Evolutionary conservation across 495 filamentous ascomycete species (phyloP), one percentile per base, ranked within the genome.

Genomic region (Clavariopsis aquatica): DNA sequence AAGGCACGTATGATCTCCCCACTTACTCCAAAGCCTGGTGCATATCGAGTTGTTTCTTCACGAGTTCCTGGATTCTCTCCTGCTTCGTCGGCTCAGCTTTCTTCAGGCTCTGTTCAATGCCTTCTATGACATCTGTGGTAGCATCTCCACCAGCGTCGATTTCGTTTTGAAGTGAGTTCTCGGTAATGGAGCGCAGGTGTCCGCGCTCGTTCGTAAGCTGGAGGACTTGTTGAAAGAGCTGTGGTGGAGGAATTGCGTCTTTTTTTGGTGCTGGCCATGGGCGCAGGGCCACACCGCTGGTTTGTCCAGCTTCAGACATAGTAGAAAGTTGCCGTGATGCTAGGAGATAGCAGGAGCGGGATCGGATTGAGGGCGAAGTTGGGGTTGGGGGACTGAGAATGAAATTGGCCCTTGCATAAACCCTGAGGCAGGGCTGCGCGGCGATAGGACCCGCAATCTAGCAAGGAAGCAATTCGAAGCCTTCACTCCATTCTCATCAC

Each of bases 121-220:
- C 83, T 41, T 83, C 80, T 41, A 65, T 57, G 28, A 38, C 53
- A 52, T 66, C 64, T 12, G 57, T 54, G 2, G 52, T 1, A 17
- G 12, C 59, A 27, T 66, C 59, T 46, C 68, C 82, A 71, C 90
- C 87, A 2, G 75, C 72, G 0, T 72, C 80, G 57, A 93, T 91
- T 76, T 95, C 90, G 28, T 80, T 77, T n/a, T 90, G 82, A 17
- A 92, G 76, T 24, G 59, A 61, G 1, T 72, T 67, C 56, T 78
- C 76, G 49, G 69, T 76, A 49, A 78, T 68, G 41, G 71, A 45
- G 34, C 74, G 69, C 51, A 77, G 72, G 59, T 74, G 71, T 10
- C 75, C 74, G 24, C 74, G 76, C 38, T 77, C 63, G 17, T 43
- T 19, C 38, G 60, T 52, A 9, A 75, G 71, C 28, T 74, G 76